Base-by-base conservation (phyloP, 1,284 basidiomycete genomes). In the Coniferiporia sulphurascens region DNA sequence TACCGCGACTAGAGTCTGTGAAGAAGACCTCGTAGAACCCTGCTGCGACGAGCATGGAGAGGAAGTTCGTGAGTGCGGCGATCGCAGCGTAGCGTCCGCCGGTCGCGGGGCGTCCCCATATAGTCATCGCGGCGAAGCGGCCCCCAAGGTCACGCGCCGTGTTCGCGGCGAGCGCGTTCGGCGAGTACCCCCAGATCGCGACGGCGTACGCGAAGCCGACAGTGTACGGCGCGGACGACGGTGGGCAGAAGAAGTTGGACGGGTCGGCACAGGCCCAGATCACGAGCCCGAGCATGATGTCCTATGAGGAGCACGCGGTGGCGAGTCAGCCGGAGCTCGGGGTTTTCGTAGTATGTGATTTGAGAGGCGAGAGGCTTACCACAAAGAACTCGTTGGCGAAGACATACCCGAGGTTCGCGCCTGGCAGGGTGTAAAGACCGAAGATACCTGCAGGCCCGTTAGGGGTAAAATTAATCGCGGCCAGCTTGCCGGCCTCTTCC, bases 321-420 rank as follows among this genome's bases (percentile, higher is more conserved):
- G 27, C 27, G 27, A 5, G 27, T 27, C 27, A 27, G 27, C 27
- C 27, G 27, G 27, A 27, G 2, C 27, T 5, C 27, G 27, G 27
- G 6, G 27, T 55, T 41, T 41, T 10, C 15, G 15, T 41, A 41
- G 9, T n/a, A 1, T n/a, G 43, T 17, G 15, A 27, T n/a, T 52
- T 12, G 27, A 15, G 10, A 44, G 7, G 36, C 43, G 35, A 62
- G 27, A n/a, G 13, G 70, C 80, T 65, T 66, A 87, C 85, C 48
- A 76, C 78, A 48, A 85, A 72, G 64, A 87, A 85, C 63, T 89
- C 87, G 67, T 86, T 89, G 59, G 87, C 69, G 67, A 87, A 82
- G 41, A 76, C 78, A 15, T 78, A 74, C n/a, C 75, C 73, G 17
- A 87, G 69, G 48, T 77, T 80, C 48, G 78, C 71, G 3, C 81